phyloP scores from a whole-genome alignment of 345 rosid genomes.

The Moricandia arvensis region DNA sequence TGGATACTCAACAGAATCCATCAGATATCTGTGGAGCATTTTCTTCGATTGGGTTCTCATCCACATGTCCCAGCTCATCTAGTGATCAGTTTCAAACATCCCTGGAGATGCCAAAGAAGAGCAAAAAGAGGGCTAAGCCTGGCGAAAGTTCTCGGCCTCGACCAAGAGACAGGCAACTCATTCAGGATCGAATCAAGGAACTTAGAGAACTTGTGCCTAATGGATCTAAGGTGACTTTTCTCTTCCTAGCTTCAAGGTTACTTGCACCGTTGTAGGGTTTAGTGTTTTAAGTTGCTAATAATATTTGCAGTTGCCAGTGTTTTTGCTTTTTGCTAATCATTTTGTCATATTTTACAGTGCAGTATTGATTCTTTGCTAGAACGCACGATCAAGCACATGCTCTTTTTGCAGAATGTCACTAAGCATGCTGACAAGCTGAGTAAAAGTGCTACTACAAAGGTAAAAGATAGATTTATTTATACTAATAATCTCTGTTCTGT shows the following conservation, averaged over 20 bases:
- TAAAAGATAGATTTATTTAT: conserved; percentile 13
- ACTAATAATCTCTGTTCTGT: not conserved
- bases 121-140: conserved; percentile 74
- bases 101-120: conserved; percentile 60
- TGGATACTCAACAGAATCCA: conserved; percentile 46
- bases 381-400: conserved; percentile 92
- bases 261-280: not conserved
- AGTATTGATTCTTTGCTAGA: conserved; percentile 97
- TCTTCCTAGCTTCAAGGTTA: conserved; percentile 14
- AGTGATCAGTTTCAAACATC: conserved; percentile 66
- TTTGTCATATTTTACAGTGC: conserved; percentile 59
- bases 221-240: conserved; percentile 82
- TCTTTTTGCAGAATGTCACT: conserved; percentile 73
- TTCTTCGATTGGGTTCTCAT: conserved; percentile 71
- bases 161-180: conserved; percentile 95
- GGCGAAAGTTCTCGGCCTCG: conserved; percentile 90
- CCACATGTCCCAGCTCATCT: conserved; percentile 64
- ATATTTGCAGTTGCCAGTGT: not conserved
- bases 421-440: conserved; percentile 88
- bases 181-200: conserved; percentile 97
- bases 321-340: conserved; percentile 29
- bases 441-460: conserved; percentile 71
- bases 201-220: conserved; percentile 92
- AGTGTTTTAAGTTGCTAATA: not conserved
- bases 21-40: conserved; percentile 57